Evolutionary conservation across 495 filamentous ascomycete genomes (phyloP).

Genomic region (Chaetomidium leptoderma): DNA sequence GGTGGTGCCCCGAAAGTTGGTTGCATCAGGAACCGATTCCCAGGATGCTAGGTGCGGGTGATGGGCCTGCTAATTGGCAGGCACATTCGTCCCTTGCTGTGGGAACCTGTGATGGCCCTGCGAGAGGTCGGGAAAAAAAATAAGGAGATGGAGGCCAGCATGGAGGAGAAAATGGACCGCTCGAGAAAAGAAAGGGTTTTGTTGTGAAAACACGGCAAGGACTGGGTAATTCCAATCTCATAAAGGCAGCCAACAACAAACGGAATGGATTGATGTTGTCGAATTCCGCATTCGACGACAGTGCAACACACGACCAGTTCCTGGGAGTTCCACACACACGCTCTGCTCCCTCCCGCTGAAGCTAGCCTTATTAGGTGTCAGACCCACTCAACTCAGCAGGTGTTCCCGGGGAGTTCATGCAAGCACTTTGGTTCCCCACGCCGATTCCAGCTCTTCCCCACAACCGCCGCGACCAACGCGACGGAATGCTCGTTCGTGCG

Average conservation of each 20-base stretch:
- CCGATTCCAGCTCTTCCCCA: conserved; percentile 7
- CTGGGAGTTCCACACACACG: not conserved
- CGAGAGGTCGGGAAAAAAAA: conserved; percentile 4
- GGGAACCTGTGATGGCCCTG: not conserved
- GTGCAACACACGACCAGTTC: too few relatives aligned
- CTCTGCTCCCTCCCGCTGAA: conserved; percentile 7
- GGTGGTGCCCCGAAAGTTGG: conserved; percentile 1
- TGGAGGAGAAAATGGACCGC: too few relatives aligned
- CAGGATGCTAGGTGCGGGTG: conserved; percentile 26
- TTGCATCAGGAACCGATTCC: conserved; percentile 21
- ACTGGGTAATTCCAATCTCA: too few relatives aligned
- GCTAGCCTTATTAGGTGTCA: not conserved
- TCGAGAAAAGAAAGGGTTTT: not conserved
- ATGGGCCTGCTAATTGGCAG: conserved; percentile 25
- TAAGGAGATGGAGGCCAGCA: not conserved
- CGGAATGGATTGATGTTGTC: conserved; percentile 2
- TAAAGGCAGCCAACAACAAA: too few relatives aligned
- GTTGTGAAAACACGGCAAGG: not conserved
- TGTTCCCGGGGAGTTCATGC: conserved; percentile 3
- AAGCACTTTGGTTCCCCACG: conserved; percentile 10
- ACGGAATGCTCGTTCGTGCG: not conserved
- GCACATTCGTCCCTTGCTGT: not conserved
- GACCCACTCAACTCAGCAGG: conserved; percentile 1
- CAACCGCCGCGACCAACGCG: conserved; percentile 5
- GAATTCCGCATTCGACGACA: not conserved